A percentile compares a stretch with the other conserved stretches of the same genome.
Conservation (phyloP, 2,329 filamentous ascomycete genomes). For the Tolypocladium endophyticum region DNA sequence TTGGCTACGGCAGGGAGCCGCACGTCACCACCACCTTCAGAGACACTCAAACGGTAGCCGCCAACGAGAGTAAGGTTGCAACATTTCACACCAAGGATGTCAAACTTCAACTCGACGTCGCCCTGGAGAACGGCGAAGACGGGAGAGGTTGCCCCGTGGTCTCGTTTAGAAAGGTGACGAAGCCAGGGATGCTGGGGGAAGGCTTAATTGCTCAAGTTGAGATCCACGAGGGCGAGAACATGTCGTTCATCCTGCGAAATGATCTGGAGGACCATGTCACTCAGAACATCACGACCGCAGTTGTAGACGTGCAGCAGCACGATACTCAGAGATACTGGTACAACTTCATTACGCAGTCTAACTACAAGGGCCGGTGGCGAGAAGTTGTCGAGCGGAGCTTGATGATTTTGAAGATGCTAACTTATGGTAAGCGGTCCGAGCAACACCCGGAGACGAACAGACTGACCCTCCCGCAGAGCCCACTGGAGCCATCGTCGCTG, state of each 20-base stretch:
- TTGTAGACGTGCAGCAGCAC: conserved; percentile 54
- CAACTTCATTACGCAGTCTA: conserved; percentile 60
- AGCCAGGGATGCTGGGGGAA: conserved; percentile 43
- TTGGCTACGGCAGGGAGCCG: conserved; percentile 55
- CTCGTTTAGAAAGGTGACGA: conserved; percentile 41
- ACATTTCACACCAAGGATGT: conserved; percentile 49
- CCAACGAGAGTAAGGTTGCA: conserved; percentile 44
- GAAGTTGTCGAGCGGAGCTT: conserved; percentile 62
- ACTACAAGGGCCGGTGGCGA: conserved; percentile 61
- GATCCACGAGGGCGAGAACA: conserved; percentile 54
- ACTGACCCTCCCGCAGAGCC: conserved; percentile 37
- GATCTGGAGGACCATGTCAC: conserved; percentile 48
- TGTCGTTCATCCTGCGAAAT: conserved; percentile 60
- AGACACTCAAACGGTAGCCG: conserved; percentile 26
- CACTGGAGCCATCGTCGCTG: conserved; percentile 66
- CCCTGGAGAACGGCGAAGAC: conserved; percentile 44
- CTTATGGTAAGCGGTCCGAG: conserved; percentile 33
- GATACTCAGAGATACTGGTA: conserved; percentile 64
- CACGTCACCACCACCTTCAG: conserved; percentile 50
- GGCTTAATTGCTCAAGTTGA: conserved; percentile 51
- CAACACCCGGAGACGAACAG: background rate
- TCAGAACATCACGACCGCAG: conserved; percentile 42
- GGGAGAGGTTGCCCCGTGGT: conserved; percentile 37
- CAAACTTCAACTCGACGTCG: conserved; percentile 58
- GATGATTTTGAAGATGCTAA: conserved; percentile 66